Percentiles rank a stretch among this genome's conserved stretches.
phyloP scores from a whole-genome alignment of 1,284 basidiomycete species.

The Ganoderma lingzhi region DNA sequence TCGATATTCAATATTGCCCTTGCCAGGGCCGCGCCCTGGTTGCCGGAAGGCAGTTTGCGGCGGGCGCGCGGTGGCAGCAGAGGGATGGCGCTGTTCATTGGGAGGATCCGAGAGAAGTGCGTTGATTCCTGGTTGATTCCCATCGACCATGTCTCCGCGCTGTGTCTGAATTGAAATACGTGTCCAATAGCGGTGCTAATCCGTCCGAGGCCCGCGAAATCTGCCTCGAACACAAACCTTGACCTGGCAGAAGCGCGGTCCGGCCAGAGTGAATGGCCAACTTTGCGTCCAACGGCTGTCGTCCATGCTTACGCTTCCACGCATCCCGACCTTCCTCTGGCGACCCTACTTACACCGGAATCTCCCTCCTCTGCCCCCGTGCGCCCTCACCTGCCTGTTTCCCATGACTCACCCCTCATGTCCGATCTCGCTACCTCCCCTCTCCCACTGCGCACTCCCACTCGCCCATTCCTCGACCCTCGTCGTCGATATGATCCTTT shows the following conservation, averaged over 20 bases:
- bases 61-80: slow-evolving; percentile 7
- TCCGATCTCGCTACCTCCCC: slow-evolving; percentile 24
- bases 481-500: slow-evolving; percentile 9
- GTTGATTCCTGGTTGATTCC: slow-evolving; percentile 27
- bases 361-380: slow-evolving; percentile 23
- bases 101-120: slow-evolving; percentile 21
- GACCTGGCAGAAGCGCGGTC: slow-evolving; percentile 20
- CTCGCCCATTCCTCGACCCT: slow-evolving; percentile 1
- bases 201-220: slow-evolving; percentile 23
- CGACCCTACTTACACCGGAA: slow-evolving; percentile 28
- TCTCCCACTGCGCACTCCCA: slow-evolving; percentile 13
- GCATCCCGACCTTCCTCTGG: slow-evolving; percentile 22
- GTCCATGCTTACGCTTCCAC: slow-evolving; percentile 31
- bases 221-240: slow-evolving; percentile 29
- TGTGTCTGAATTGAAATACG: slow-evolving; percentile 17
- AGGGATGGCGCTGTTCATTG: slow-evolving; percentile 1
- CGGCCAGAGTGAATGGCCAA: slow-evolving; percentile 26
- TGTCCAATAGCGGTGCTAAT: slow-evolving; percentile 28
- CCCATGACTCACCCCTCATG: slow-evolving; percentile 31
- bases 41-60: neutral
- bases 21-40: neutral
- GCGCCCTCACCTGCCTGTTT: slow-evolving; percentile 18
- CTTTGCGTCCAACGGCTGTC: slow-evolving; percentile 21
- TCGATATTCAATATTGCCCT: neutral
- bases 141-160: slow-evolving; percentile 25